Percentiles rank a stretch among this genome's conserved stretches.
Evolutionary conservation across 768 basidiomycete genomes (phyloP).

Genomic region (Amanita pallidorosea): DNA sequence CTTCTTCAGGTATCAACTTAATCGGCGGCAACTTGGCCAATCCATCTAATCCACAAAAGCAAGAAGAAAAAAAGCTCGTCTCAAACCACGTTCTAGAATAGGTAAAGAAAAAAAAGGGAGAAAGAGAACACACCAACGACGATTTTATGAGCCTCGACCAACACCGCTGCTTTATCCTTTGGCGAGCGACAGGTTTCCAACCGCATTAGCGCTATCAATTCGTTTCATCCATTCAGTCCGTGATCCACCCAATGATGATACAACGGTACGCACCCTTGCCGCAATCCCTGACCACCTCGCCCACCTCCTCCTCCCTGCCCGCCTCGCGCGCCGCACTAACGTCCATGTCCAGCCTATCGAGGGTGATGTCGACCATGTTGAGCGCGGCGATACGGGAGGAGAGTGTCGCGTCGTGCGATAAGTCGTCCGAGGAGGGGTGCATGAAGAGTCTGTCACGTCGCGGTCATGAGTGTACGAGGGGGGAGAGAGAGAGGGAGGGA

Average conservation of each 20-base stretch:
- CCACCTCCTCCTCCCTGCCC: constrained; percentile 43
- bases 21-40: constrained; percentile 66
- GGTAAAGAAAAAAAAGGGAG: too few relatives aligned
- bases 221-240: too few relatives aligned
- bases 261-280: constrained; percentile 13
- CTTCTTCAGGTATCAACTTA: constrained; percentile 56
- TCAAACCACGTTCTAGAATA: background rate
- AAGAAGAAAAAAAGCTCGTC: background rate
- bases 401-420: constrained; percentile 82
- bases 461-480: background rate
- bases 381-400: constrained; percentile 85
- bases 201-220: constrained; percentile 21
- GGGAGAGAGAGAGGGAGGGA: background rate
- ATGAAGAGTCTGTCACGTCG: constrained; percentile 53
- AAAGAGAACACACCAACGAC: constrained; percentile 57
- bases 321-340: constrained; percentile 41
- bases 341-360: constrained; percentile 86
- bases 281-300: constrained; percentile 74
- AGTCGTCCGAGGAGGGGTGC: constrained; percentile 56
- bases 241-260: background rate
- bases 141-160: constrained; percentile 78
- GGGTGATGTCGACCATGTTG: constrained; percentile 78
- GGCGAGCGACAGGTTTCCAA: constrained; percentile 43
- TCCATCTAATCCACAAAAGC: constrained; percentile 40
- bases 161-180: constrained; percentile 64